Conservation (phyloP, 805 yeast species). For the Yamadazyma nakazawae region DNA sequence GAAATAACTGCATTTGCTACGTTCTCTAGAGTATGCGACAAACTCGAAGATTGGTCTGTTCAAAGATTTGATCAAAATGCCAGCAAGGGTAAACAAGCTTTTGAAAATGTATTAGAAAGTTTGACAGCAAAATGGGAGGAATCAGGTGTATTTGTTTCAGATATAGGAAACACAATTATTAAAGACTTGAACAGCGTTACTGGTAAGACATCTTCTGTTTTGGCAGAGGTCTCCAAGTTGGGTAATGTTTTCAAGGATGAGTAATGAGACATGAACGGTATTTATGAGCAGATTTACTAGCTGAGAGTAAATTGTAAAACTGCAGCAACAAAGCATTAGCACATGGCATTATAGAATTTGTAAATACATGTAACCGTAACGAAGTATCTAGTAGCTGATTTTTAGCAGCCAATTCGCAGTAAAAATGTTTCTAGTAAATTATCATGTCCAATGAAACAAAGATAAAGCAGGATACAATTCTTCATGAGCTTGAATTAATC, state of each 20-base stretch:
- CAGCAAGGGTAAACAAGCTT: constrained; percentile 73
- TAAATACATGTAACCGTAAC: not conserved
- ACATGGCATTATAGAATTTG: not conserved
- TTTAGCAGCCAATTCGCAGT: not conserved
- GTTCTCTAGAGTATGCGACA: constrained; percentile 65
- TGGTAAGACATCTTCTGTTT: constrained; percentile 11
- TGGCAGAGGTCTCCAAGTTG: constrained; percentile 14
- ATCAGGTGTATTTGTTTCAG: constrained; percentile 35
- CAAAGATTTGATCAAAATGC: constrained; percentile 90
- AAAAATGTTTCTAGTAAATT: not conserved
- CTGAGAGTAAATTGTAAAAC: not conserved
- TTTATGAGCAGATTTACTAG: not conserved
- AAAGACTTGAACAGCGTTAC: constrained; percentile 20
- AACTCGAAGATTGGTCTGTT: constrained; percentile 89
- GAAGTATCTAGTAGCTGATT: not conserved
- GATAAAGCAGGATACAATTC: constrained; percentile 23
- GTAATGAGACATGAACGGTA: not conserved
- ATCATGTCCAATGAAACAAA: not conserved
- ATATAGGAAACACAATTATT: constrained; percentile 24
- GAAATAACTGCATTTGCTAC: constrained; percentile 83
- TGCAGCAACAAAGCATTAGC: too few relatives aligned
- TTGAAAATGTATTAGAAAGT: constrained; percentile 69
- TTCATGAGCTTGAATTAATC: constrained; percentile 33
- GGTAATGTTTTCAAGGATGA: constrained; percentile 7
- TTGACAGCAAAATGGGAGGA: constrained; percentile 45